Evolutionary conservation across 2,329 filamentous ascomycete genomes (phyloP).

Genomic region (Diplodia scrobiculata): DNA sequence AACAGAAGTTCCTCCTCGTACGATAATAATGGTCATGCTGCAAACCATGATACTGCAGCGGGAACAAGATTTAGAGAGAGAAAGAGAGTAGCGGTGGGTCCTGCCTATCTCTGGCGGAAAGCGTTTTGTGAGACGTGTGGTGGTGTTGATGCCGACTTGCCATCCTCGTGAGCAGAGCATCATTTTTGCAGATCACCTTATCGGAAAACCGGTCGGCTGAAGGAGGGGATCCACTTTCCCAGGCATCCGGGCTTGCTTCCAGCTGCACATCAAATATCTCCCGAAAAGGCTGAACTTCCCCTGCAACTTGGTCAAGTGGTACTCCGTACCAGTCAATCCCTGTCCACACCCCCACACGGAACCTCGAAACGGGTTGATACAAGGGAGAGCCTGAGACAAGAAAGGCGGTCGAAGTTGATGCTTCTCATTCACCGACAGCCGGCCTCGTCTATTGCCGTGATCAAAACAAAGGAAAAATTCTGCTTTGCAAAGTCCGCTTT

Average conservation of each 20-base stretch:
- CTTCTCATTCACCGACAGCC: slow-evolving; percentile 20
- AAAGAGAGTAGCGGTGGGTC: slow-evolving; percentile 5
- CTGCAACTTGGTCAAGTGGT: slow-evolving; percentile 19
- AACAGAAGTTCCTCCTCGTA: slow-evolving; percentile 2
- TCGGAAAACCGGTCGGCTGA: slow-evolving; percentile 20
- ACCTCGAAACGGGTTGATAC: not conserved
- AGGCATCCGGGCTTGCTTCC: not conserved
- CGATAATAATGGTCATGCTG: slow-evolving; percentile 18
- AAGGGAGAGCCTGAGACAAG: not conserved
- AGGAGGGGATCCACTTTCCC: slow-evolving; percentile 6
- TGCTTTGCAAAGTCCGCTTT: slow-evolving; percentile 1
- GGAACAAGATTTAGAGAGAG: not conserved
- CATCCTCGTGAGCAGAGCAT: slow-evolving; percentile 17
- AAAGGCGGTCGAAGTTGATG: slow-evolving; percentile 19
- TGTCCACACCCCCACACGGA: not conserved
- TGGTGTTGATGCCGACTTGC: not conserved
- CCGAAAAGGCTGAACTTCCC: slow-evolving; percentile 3
- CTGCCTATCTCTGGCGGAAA: not conserved
- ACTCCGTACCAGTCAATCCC: not conserved
- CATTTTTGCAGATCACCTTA: slow-evolving; percentile 16
- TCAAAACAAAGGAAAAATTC: slow-evolving; percentile 17
- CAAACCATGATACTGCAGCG: slow-evolving; percentile 7
- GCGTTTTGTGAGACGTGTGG: not conserved
- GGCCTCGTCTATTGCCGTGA: slow-evolving; percentile 23
- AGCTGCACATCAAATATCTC: slow-evolving; percentile 7